Conservation (phyloP, 164 flowering plant genomes). For the Litsea cubeba region DNA sequence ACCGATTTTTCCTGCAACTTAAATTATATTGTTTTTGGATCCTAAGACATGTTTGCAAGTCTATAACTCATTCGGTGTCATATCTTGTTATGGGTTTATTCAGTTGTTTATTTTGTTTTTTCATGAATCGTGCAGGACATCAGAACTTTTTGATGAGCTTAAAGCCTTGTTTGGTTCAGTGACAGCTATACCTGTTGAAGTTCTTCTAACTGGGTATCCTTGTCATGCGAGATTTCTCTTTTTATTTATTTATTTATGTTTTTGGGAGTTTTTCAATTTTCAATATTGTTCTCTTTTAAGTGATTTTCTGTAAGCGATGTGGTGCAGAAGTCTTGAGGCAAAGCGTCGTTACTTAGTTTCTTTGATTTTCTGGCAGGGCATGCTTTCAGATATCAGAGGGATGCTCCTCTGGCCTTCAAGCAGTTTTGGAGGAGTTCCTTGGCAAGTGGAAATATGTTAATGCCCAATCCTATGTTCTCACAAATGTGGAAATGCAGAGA, state of each 20-base stretch:
- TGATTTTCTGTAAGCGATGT: neutral
- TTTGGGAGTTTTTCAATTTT: neutral
- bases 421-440: constrained; percentile 69
- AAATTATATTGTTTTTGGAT: neutral
- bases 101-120: neutral
- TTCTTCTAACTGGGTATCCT: constrained; percentile 66
- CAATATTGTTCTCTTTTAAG: neutral
- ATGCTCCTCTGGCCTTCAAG: constrained; percentile 32
- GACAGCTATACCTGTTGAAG: constrained; percentile 58
- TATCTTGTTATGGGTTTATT: neutral
- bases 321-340: neutral
- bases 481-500: constrained; percentile 14
- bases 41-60: neutral
- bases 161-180: constrained; percentile 36
- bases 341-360: neutral
- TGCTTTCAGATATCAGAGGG: constrained; percentile 66
- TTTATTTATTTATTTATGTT: no score
- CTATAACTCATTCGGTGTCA: neutral
- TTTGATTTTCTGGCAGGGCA: constrained; percentile 31
- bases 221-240: neutral
- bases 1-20: neutral
- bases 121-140: constrained; percentile 41
- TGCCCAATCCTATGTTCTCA: constrained; percentile 30
- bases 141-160: constrained; percentile 54
- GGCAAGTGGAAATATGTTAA: constrained; percentile 52